Evolutionary conservation across 73 alveolate species (phyloP).

Genomic region (Stentor roeselii): DNA sequence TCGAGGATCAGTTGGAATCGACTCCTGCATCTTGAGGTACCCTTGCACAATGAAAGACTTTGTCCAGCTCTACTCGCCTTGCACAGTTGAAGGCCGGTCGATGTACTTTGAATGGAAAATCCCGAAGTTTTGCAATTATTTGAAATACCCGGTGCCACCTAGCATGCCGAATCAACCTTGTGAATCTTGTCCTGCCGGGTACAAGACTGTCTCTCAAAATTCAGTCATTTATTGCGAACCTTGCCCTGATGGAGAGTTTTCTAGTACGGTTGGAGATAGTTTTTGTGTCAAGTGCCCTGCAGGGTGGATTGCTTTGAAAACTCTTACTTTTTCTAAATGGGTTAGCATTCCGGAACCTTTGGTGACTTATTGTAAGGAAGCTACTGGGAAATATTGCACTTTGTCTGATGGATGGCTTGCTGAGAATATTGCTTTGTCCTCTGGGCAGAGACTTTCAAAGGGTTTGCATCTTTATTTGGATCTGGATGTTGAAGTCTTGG

Average conservation of each 20-base stretch:
- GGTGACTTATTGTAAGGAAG: neutral
- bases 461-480: neutral
- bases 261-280: neutral
- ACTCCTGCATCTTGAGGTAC: neutral
- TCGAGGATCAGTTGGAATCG: conserved; percentile 16
- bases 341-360: neutral
- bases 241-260: neutral
- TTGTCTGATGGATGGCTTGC: neutral
- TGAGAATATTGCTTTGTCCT: neutral
- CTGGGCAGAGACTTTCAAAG: neutral
- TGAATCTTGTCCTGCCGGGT: conserved; percentile 3
- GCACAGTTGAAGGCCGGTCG: neutral
- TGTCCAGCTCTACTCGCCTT: neutral
- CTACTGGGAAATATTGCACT: neutral
- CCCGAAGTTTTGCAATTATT: neutral
- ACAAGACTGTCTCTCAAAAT: neutral
- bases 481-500: neutral
- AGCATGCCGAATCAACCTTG: neutral
- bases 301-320: neutral
- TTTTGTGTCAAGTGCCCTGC: neutral
- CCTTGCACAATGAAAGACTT: neutral
- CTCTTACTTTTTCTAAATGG: neutral
- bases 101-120: neutral
- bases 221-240: no score
- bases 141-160: neutral